Conservation (phyloP, 176 grass and related monocot species). For the Zea luxurians region DNA sequence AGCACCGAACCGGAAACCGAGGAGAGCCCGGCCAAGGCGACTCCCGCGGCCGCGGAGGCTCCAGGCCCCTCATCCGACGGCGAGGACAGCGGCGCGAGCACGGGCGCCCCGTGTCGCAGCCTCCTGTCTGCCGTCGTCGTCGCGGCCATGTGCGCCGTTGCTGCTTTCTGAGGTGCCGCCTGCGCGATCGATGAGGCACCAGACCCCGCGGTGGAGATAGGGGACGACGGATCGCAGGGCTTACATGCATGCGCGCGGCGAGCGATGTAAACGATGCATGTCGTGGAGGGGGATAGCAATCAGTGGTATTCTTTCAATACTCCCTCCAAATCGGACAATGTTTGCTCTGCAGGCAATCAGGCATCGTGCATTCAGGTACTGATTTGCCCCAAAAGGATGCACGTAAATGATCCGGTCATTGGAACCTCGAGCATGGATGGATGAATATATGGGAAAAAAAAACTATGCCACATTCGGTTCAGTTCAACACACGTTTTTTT, state of each 20-base stretch:
- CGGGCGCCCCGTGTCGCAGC: not conserved
- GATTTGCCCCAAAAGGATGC: not conserved
- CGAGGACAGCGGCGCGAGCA: conserved; percentile 31
- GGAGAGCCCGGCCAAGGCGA: not conserved
- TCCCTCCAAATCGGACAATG: not conserved
- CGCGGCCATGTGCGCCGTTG: not conserved
- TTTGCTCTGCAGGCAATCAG: not conserved
- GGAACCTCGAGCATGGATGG: no score
- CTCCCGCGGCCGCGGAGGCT: not conserved
- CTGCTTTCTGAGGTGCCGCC: conserved; percentile 22
- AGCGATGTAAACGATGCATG: not conserved
- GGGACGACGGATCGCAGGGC: not conserved
- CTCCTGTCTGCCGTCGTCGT: conserved; percentile 20
- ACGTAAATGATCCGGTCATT: not conserved
- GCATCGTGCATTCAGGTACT: not conserved
- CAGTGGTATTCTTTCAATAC: not conserved
- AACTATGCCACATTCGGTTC: no score
- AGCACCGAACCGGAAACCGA: not conserved
- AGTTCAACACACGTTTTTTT: no score
- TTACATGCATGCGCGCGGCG: not conserved
- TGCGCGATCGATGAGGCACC: not conserved
- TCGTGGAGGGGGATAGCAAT: not conserved
- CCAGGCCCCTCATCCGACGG: conserved; percentile 17
- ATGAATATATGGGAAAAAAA: no score
- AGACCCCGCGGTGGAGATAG: not conserved